Percentiles rank a stretch among this genome's conserved stretches.
Conservation (phyloP, 768 basidiomycete genomes). For the Lactarius pseudohatsudake region DNA sequence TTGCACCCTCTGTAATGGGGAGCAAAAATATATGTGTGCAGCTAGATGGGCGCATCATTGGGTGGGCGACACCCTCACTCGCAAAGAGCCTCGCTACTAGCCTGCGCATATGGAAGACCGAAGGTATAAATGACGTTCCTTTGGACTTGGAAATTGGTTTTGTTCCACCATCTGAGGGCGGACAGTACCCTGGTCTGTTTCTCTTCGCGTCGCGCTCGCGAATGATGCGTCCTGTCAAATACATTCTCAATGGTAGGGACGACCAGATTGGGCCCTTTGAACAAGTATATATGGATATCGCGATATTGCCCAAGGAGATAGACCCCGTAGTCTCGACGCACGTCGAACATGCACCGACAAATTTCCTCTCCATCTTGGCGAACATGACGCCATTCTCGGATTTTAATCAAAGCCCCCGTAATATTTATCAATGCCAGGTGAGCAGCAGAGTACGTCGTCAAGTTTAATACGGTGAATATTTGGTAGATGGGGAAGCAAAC, state of each 20-base stretch:
- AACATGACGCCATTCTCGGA: slow-evolving; percentile 99
- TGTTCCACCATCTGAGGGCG: slow-evolving; percentile 82
- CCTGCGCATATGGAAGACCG: slow-evolving; percentile 94
- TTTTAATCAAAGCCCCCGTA: slow-evolving; percentile 96
- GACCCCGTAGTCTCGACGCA: slow-evolving; percentile 74
- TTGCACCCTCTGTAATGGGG: slow-evolving; percentile 78
- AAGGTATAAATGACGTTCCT: slow-evolving; percentile 76
- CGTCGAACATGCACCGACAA: slow-evolving; percentile 92
- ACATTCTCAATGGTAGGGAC: slow-evolving; percentile 76
- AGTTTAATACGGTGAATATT: not conserved
- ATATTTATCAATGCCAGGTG: slow-evolving; percentile 93
- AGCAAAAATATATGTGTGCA: slow-evolving; percentile 83
- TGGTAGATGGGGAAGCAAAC: slow-evolving; percentile 98
- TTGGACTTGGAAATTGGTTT: slow-evolving; percentile 93
- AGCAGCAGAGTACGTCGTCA: slow-evolving; percentile 13
- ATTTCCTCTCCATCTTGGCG: slow-evolving; percentile 93
- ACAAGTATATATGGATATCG: slow-evolving; percentile 99
- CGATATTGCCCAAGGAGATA: slow-evolving; percentile 85
- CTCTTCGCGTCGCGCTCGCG: slow-evolving; percentile 82
- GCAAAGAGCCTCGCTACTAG: slow-evolving; percentile 79
- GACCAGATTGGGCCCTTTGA: slow-evolving; percentile 97
- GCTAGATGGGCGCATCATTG: slow-evolving; percentile 93
- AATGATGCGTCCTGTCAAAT: slow-evolving; percentile 99
- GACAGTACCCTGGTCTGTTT: slow-evolving; percentile 96
- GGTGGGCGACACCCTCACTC: slow-evolving; percentile 79